Base-by-base conservation (phyloP, 805 yeast genomes). In the Ogataea paradorogensis region DNA sequence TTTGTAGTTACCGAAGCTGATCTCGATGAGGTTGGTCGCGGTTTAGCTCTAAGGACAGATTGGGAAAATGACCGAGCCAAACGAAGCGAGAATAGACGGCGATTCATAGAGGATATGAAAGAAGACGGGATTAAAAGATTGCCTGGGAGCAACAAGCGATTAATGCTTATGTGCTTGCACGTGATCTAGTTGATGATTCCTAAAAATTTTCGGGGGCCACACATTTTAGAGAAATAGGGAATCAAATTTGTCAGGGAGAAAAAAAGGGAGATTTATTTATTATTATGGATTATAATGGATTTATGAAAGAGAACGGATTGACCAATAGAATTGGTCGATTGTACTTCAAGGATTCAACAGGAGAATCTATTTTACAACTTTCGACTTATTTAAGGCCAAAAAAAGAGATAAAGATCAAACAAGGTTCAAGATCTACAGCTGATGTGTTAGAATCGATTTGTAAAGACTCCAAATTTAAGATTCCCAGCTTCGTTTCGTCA, bases 1-100 rank as follows among this genome's bases (percentile, higher is more conserved):
- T 41, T 35, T n/a, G 40, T 10, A 15, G 45, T 10, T 13, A 40
- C 30, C 9, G 51, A 27, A 15, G 54, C 54, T 16, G 38, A 39
- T 9, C 35, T 14, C 23, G 27, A 26, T 6, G 27, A 27, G 9
- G 51, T 50, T 15, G 55, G 52, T 23, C 49, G 47, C 18, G 51
- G 52, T 27, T 47, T 50, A 22, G 22, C 22, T 5, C 31, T 15
- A 25, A 25, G 16, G 6, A 30, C 15, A 7, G 48, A 35, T 10
- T 20, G 30, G 13, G 43, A 28, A 28, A 46, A 42, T 20, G 15
- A n/a, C 32, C 46, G 38, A 8, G 30, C 35, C 9, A 38, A 7
- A 7, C 27, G 33, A 28, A 33, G 9, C 30, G 33, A 15, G 8
- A 15, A 10, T 15, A 23, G 30, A 25, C 35, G 34, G 15, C 29